Conservation (phyloP, 106 monocot genomes). For the Iris macrosiphon region DNA sequence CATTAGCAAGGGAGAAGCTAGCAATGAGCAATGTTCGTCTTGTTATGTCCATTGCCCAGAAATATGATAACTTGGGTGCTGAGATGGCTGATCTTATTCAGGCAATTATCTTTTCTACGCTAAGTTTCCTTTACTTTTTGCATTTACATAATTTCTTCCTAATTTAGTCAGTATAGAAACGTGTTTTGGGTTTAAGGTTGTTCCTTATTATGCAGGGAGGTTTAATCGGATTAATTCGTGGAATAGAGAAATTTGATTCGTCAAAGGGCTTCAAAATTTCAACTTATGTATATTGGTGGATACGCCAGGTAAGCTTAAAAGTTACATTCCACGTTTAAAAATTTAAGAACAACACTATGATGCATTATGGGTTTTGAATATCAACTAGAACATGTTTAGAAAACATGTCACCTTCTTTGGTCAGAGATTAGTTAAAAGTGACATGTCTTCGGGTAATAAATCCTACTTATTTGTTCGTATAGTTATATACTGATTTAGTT, state of each 20-base stretch:
- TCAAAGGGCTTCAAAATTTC: conserved; percentile 90
- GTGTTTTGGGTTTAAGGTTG: neutral
- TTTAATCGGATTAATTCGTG: conserved; percentile 83
- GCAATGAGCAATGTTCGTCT: conserved; percentile 88
- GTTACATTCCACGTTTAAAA: too few species aligned
- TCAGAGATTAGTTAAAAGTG: too few species aligned
- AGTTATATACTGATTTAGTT: too few species aligned
- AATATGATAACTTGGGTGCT: conserved; percentile 88
- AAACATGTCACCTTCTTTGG: too few species aligned
- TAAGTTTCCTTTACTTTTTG: neutral
- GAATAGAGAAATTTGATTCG: conserved; percentile 98
- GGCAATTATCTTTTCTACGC: conserved; percentile 19
- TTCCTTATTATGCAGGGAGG: conserved; percentile 53
- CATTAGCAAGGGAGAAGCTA: conserved; percentile 74
- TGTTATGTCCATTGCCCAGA: conserved; percentile 93
- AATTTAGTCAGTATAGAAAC: too few species aligned
- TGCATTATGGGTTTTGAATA: too few species aligned
- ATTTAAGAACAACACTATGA: too few species aligned
- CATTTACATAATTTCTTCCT: neutral
- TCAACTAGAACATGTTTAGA: too few species aligned
- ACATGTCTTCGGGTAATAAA: too few species aligned
- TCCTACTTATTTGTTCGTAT: too few species aligned
- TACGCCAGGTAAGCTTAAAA: conserved; percentile 62
- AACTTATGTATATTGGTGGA: conserved; percentile 99
- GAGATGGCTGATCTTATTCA: conserved; percentile 93